phyloP scores from a whole-genome alignment of 2,329 filamentous ascomycete genomes.

The Clonostachys rhizophaga region DNA sequence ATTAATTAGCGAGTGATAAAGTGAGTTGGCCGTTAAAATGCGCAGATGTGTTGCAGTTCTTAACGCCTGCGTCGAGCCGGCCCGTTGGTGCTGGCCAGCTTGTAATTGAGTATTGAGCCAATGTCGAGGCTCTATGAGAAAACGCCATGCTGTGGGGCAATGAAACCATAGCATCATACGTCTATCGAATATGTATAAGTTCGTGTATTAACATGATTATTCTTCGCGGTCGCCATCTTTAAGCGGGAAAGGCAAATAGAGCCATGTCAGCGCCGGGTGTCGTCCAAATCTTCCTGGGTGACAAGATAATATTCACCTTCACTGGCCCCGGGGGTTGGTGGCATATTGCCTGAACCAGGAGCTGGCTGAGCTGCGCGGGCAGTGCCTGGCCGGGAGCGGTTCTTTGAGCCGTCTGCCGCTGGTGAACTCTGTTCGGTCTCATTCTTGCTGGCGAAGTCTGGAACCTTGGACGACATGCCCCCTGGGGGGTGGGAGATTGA shows the following conservation, averaged over 20 bases:
- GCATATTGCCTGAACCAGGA: constrained; percentile 51
- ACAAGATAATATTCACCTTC: constrained; percentile 49
- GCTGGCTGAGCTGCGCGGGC: constrained; percentile 44
- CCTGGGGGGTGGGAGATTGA: constrained; percentile 9
- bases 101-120: too few species aligned
- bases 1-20: background rate
- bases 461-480: constrained; percentile 2
- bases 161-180: too few species aligned
- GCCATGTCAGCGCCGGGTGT: constrained; percentile 20
- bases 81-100: too few species aligned
- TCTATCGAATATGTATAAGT: too few species aligned
- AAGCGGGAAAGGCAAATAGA: constrained; percentile 9
- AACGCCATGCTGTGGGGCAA: too few species aligned
- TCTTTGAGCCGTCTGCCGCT: constrained; percentile 23
- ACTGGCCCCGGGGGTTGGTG: constrained; percentile 55
- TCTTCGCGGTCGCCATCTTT: constrained; percentile 32
- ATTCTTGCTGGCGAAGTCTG: constrained; percentile 13
- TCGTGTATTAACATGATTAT: constrained; percentile 10
- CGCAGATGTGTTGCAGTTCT: background rate
- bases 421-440: constrained; percentile 4
- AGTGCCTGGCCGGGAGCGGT: constrained; percentile 49
- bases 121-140: too few species aligned
- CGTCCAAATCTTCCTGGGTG: constrained; percentile 15
- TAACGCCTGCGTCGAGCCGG: too few species aligned
- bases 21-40: background rate